phyloP scores from a whole-genome alignment of 805 yeast genomes.

The Wickerhamiella azymoides region DNA sequence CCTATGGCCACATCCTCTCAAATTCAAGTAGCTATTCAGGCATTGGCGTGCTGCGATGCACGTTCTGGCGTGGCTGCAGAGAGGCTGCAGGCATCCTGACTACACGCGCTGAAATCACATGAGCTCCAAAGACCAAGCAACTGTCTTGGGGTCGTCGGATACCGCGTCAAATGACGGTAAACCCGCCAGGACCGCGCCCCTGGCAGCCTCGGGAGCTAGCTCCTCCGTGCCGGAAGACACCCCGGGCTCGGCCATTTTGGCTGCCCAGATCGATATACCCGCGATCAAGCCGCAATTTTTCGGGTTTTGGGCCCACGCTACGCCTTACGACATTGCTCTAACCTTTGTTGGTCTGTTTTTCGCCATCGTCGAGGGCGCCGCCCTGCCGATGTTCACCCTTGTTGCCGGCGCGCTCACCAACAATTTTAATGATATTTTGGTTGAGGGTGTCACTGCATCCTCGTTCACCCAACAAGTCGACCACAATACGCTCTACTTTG shows the following conservation, averaged over 20 bases:
- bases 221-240: neutral
- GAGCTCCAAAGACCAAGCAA: too few species aligned
- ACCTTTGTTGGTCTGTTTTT: slow-evolving; percentile 22
- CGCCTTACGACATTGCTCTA: slow-evolving; percentile 20
- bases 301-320: slow-evolving; percentile 27
- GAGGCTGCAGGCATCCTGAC: too few species aligned
- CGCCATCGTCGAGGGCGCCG: slow-evolving; percentile 29
- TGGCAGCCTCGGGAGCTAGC: neutral
- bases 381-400: slow-evolving; percentile 29
- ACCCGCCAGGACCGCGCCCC: neutral
- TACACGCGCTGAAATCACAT: too few species aligned
- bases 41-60: too few species aligned
- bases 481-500: slow-evolving; percentile 28
- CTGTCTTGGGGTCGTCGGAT: too few species aligned
- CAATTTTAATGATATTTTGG: slow-evolving; percentile 20
- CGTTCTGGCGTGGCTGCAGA: too few species aligned
- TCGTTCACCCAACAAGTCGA: slow-evolving; percentile 25
- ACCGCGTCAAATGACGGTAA: too few species aligned
- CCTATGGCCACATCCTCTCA: too few species aligned
- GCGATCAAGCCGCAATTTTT: slow-evolving; percentile 17
- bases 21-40: too few species aligned
- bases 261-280: slow-evolving; percentile 1
- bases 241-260: neutral
- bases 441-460: slow-evolving; percentile 15
- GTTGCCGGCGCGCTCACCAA: slow-evolving; percentile 30